phyloP scores from a whole-genome alignment of 306 rosid genomes.

The Citrullus mucosospermus region DNA sequence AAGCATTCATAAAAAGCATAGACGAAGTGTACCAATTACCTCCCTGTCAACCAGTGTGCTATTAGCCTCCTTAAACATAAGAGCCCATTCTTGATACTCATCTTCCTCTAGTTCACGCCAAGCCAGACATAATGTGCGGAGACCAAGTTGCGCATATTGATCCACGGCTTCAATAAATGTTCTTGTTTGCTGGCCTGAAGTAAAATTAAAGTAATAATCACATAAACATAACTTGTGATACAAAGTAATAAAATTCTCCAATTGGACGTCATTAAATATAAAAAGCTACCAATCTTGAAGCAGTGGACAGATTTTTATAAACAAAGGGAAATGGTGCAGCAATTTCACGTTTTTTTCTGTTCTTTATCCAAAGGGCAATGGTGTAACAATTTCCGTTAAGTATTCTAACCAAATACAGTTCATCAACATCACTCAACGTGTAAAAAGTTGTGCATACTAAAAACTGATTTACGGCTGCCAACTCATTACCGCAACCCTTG shows the following conservation, averaged over 20 bases:
- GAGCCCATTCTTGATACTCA: slow-evolving; percentile 80
- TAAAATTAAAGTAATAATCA: neutral
- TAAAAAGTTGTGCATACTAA: neutral
- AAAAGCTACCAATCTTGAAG: neutral
- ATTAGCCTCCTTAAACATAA: slow-evolving; percentile 86
- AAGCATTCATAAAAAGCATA: neutral
- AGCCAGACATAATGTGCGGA: slow-evolving; percentile 84
- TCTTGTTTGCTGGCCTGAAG: slow-evolving; percentile 93
- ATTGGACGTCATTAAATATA: neutral
- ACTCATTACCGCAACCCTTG: neutral
- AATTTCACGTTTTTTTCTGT: neutral
- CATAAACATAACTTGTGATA: neutral
- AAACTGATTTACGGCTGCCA: neutral
- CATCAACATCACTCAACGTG: neutral
- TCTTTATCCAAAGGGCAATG: neutral
- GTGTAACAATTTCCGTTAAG: neutral
- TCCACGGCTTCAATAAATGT: slow-evolving; percentile 79
- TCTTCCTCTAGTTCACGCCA: slow-evolving; percentile 83
- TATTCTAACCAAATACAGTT: neutral
- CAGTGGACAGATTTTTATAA: neutral
- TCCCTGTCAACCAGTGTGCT: slow-evolving; percentile 94
- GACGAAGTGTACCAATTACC: slow-evolving; percentile 38
- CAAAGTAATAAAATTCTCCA: neutral
- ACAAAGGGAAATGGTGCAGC: neutral
- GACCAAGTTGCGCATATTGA: slow-evolving; percentile 83